Evolutionary conservation across 371 early-diverging fungal species (phyloP), one percentile per base, ranked within the genome.

Genomic region (Syncephalastrum contaminatum): DNA sequence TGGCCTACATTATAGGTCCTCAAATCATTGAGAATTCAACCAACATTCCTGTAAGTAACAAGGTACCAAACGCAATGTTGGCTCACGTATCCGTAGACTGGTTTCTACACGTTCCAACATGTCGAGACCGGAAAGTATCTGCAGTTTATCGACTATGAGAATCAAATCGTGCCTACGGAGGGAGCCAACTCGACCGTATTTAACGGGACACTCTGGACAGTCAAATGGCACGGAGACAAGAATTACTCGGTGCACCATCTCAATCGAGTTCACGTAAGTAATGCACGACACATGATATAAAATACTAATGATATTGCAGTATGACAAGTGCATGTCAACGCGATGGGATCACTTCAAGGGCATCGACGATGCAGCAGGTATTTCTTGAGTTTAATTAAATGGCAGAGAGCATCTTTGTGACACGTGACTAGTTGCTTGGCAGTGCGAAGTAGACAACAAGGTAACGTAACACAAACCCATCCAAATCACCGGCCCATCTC

Each of bases 281-380:
- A 13, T 30, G 4, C 12, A 15, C 30, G 14, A 30, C 25, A 19
- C 19, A 7, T 8, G 4, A 15, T 3, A 12, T 50, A 19, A 16
- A 3, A 14, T 25, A 15, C n/a, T 48, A n/a, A 18, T 12, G 7
- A 18, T 13, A 19, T 4, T 18, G 20, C n/a, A 58, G 47, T 63
- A 69, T 40, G 69, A 69, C 51, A 69, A 69, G 24, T 69, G 69
- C 27, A 55, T 69, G 40, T 69, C 69, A 1, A 69, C 69, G 20
- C 65, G 69, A 15, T 69, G 69, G 69, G 64, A 69, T 53, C 59
- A 64, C 51, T 51, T 47, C 25, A 41, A 51, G n/a, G 69, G 69
- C 18, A 53, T 59, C 8, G 65, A 64, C 39, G 69, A 69, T 51
- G 69, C 69, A 3, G 69, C 63, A 2, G 69, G 64, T 4, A 69